Evolutionary conservation across 257 asterid genomes (phyloP).

Genomic region (Oldenlandia corymbosa): DNA sequence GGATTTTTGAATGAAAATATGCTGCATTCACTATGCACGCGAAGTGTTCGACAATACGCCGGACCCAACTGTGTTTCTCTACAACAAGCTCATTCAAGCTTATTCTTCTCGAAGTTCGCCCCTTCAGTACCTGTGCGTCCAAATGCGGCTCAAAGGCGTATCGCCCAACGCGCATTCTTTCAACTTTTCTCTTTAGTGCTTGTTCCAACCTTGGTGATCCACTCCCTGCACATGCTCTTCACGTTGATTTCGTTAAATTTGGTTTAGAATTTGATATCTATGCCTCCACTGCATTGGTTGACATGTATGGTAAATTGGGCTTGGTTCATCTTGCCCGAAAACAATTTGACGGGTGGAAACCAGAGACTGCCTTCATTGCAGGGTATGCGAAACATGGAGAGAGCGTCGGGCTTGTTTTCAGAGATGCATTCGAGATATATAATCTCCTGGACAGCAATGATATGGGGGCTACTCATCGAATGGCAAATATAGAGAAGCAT

Average conservation of each 20-base stretch:
- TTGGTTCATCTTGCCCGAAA: conserved; percentile 40
- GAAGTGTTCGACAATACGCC: conserved; percentile 62
- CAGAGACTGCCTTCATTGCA: conserved; percentile 54
- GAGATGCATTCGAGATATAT: conserved; percentile 62
- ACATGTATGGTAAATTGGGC: conserved; percentile 81
- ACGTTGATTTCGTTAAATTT: conserved; percentile 28
- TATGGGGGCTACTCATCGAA: conserved; percentile 72
- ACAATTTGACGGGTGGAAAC: conserved; percentile 47
- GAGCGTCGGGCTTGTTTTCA: conserved; percentile 49
- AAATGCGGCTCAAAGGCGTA: conserved; percentile 34
- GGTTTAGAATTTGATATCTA: conserved; percentile 52
- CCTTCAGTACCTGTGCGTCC: conserved; percentile 54
- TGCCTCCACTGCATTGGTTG: conserved; percentile 63
- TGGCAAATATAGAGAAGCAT: conserved; percentile 58
- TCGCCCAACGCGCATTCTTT: conserved; percentile 55
- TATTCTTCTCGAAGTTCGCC: conserved; percentile 51
- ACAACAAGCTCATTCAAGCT: conserved; percentile 80
- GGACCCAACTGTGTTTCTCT: conserved; percentile 45
- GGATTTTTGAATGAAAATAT: too few species aligned
- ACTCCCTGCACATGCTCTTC: conserved; percentile 19
- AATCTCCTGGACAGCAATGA: conserved; percentile 75
- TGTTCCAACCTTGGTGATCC: conserved; percentile 38
- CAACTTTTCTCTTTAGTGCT: conserved; percentile 64
- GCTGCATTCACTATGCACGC: conserved; percentile 52
- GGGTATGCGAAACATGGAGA: conserved; percentile 62